Conservation (phyloP, 108 stramenopile genomes). For the Epithemia pelagica region DNA sequence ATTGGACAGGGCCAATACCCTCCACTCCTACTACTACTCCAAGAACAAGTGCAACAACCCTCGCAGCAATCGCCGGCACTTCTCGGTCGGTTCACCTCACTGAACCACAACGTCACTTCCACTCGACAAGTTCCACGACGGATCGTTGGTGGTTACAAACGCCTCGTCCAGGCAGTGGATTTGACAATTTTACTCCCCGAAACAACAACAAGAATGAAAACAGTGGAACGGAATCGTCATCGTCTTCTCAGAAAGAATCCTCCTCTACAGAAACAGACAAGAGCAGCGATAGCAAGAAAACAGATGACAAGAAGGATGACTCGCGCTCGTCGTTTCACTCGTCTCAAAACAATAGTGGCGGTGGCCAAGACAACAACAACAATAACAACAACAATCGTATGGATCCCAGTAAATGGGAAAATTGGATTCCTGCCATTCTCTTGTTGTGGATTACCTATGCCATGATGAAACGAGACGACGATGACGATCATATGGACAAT, state of each 20-base stretch:
- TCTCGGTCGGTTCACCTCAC: too few species aligned
- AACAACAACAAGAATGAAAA: constrained; percentile 30
- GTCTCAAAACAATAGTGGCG: constrained; percentile 18
- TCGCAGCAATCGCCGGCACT: too few species aligned
- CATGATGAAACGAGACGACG: constrained; percentile 21
- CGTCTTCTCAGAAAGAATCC: constrained; percentile 5
- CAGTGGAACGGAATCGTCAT: not conserved
- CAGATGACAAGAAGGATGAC: not conserved
- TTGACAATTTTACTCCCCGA: constrained; percentile 69
- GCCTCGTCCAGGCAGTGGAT: constrained; percentile 20
- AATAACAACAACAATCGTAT: constrained; percentile 17
- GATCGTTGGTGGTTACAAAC: too few species aligned
- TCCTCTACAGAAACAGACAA: not conserved
- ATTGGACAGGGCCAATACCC: too few species aligned
- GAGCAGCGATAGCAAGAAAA: not conserved
- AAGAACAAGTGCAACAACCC: too few species aligned
- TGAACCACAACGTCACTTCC: too few species aligned
- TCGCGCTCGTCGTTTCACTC: not conserved
- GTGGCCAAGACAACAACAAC: constrained; percentile 15
- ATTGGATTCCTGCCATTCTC: constrained; percentile 20
- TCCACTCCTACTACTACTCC: too few species aligned
- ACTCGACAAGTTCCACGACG: too few species aligned
- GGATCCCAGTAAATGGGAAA: not conserved
- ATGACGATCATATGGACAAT: not conserved
- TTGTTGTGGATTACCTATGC: constrained; percentile 33